phyloP scores from a whole-genome alignment of 1,284 basidiomycete species.

The Trichosporon sp. region DNA sequence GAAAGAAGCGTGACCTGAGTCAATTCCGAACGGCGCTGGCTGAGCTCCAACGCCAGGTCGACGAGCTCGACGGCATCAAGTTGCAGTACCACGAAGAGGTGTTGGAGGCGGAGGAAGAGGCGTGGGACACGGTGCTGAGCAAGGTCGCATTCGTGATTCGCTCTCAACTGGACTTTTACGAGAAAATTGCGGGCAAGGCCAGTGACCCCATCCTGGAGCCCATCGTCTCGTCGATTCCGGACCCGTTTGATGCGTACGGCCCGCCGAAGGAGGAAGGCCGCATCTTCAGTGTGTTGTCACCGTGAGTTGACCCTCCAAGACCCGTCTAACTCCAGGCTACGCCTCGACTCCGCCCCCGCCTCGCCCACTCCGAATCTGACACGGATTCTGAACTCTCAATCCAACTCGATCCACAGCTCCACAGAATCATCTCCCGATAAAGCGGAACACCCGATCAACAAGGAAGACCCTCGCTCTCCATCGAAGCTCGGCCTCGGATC shows the following conservation, averaged over 20 bases:
- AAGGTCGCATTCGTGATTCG: constrained; percentile 58
- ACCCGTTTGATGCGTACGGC: constrained; percentile 89
- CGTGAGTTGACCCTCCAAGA: constrained; percentile 55
- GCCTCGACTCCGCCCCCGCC: constrained; percentile 33
- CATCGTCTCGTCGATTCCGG: constrained; percentile 81
- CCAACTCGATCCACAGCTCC: constrained; percentile 13
- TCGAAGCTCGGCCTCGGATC: constrained; percentile 20
- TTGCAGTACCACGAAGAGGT: constrained; percentile 62
- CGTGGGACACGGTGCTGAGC: constrained; percentile 82
- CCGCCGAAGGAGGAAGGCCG: constrained; percentile 80
- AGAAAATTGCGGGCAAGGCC: constrained; percentile 61
- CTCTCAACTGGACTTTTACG: constrained; percentile 49
- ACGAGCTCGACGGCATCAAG: constrained; percentile 48
- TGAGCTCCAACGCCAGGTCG: constrained; percentile 78
- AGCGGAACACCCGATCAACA: background rate
- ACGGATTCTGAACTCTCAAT: constrained; percentile 27
- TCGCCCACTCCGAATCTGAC: constrained; percentile 38
- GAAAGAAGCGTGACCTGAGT: constrained; percentile 77
- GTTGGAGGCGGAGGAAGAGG: constrained; percentile 80
- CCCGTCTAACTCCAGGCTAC: constrained; percentile 18
- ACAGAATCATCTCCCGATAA: constrained; percentile 18
- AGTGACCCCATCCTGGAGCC: constrained; percentile 85
- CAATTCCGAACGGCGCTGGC: constrained; percentile 77
- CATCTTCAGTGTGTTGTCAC: constrained; percentile 86
- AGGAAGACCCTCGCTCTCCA: constrained; percentile 16